A percentile compares a stretch with the other conserved stretches of the same genome.
These are phyloP conservation scores for Lindgomyces ingoldianus DNA, from an alignment of 495 filamentous ascomycete species.

Conservation along the genomic window DNA sequence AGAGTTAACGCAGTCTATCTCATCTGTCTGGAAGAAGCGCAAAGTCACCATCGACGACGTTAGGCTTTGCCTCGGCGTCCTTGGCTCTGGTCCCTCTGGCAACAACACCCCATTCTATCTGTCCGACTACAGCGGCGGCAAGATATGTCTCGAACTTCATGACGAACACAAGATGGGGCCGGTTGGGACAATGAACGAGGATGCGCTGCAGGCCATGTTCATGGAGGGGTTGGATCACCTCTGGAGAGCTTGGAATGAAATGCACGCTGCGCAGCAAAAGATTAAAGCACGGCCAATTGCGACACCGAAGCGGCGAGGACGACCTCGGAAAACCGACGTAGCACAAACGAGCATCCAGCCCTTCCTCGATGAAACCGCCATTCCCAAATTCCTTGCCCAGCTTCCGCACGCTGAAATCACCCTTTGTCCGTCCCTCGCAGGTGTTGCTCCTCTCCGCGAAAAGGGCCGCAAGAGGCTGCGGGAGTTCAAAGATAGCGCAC, in stretches of 20 bases:
- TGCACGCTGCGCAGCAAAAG: not conserved
- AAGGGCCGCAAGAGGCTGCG: slow-evolving; percentile 64
- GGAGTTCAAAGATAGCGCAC: slow-evolving; percentile 44
- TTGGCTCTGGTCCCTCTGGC: slow-evolving; percentile 38
- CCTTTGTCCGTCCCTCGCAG: slow-evolving; percentile 49
- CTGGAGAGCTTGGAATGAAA: slow-evolving; percentile 48
- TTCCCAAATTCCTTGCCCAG: slow-evolving; percentile 51
- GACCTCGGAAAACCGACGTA: slow-evolving; percentile 21
- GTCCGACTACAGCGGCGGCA: slow-evolving; percentile 60
- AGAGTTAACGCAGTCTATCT: slow-evolving; percentile 56
- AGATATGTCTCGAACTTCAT: slow-evolving; percentile 51
- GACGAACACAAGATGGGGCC: slow-evolving; percentile 45
- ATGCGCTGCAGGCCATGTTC: slow-evolving; percentile 57
- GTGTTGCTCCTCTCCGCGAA: slow-evolving; percentile 48
- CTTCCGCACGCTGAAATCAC: slow-evolving; percentile 60
- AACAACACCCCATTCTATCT: slow-evolving; percentile 48
- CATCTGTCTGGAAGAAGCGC: slow-evolving; percentile 63
- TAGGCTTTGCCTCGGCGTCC: slow-evolving; percentile 52
- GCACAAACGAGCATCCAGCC: slow-evolving; percentile 24
- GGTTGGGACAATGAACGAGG: slow-evolving; percentile 57
- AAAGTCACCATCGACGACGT: slow-evolving; percentile 61
- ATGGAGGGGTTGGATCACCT: slow-evolving; percentile 50
- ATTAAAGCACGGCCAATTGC: slow-evolving; percentile 23
- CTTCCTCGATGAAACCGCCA: slow-evolving; percentile 10
- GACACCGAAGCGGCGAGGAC: slow-evolving; percentile 31